Percentiles rank a stretch among this genome's conserved stretches.
Conservation (phyloP, 2,329 filamentous ascomycete genomes). For the Diaporthe vexans region DNA sequence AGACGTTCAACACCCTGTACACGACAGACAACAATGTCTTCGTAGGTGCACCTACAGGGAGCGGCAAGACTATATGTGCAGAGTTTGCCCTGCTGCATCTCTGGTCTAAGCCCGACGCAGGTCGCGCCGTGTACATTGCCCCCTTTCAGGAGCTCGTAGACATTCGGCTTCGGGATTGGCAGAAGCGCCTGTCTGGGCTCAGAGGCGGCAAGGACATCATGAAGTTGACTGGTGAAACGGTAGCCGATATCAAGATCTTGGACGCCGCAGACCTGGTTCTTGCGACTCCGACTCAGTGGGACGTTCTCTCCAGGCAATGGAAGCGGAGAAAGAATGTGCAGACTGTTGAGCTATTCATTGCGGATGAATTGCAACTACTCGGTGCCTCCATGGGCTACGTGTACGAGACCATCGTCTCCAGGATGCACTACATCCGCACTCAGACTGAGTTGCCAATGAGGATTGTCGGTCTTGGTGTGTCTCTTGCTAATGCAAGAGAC, state of each 20-base stretch:
- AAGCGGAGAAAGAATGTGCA: constrained; percentile 96
- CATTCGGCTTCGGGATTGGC: constrained; percentile 85
- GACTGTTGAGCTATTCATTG: constrained; percentile 89
- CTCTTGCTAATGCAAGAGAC: constrained; percentile 91
- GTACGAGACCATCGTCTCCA: constrained; percentile 97
- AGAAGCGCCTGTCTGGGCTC: constrained; percentile 78
- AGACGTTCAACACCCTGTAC: constrained; percentile 95
- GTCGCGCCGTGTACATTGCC: constrained; percentile 92
- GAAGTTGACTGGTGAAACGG: constrained; percentile 93
- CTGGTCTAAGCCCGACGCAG: constrained; percentile 80
- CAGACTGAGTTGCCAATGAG: constrained; percentile 88
- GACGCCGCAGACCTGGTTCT: constrained; percentile 90
- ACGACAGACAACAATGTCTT: constrained; percentile 95
- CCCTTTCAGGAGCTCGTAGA: constrained; percentile 96
- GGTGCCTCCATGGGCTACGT: constrained; percentile 89
- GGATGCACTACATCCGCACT: constrained; percentile 95
- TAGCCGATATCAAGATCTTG: constrained; percentile 88
- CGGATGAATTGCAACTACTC: constrained; percentile 94
- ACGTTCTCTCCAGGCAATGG: constrained; percentile 95
- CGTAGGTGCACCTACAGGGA: constrained; percentile 91
- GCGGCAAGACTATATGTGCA: constrained; percentile 96
- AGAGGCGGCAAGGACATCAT: constrained; percentile 90
- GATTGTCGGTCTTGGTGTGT: constrained; percentile 91
- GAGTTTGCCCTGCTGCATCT: constrained; percentile 93
- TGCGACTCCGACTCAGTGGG: constrained; percentile 95